A percentile compares a stretch with the other conserved stretches of the same genome.
phyloP scores from a whole-genome alignment of 2,329 filamentous ascomycete genomes.

The Teratosphaeria zuluensis region DNA sequence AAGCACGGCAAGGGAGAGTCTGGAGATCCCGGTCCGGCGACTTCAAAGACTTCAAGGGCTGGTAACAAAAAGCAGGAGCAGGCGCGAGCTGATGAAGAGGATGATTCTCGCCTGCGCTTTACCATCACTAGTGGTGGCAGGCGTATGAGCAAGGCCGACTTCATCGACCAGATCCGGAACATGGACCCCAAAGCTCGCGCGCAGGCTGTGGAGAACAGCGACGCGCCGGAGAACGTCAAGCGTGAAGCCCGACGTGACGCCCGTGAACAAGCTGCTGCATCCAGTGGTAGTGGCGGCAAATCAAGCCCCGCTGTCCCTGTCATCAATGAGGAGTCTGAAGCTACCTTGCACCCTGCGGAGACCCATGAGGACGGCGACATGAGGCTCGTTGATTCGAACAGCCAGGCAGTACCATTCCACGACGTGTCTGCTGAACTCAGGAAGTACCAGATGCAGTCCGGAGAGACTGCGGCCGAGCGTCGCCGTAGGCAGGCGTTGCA shows the following conservation, averaged over 20 bases:
- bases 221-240: slow-evolving; percentile 40
- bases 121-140: slow-evolving; percentile 63
- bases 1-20: slow-evolving; percentile 19
- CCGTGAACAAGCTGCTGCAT: slow-evolving; percentile 18
- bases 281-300: slow-evolving; percentile 4
- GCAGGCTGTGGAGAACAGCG: slow-evolving; percentile 37
- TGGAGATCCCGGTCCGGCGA: slow-evolving; percentile 8
- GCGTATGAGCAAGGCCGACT: slow-evolving; percentile 72
- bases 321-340: slow-evolving; percentile 9
- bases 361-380: slow-evolving; percentile 32
- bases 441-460: slow-evolving; percentile 5
- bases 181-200: slow-evolving; percentile 58
- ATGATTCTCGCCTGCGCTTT: slow-evolving; percentile 65
- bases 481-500: slow-evolving; percentile 31
- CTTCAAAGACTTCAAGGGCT: background rate
- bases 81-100: slow-evolving; percentile 39
- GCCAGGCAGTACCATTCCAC: slow-evolving; percentile 40
- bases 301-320: slow-evolving; percentile 10
- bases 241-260: slow-evolving; percentile 36
- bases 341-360: slow-evolving; percentile 28
- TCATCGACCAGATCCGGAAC: slow-evolving; percentile 63
- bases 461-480: slow-evolving; percentile 32
- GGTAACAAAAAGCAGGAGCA: slow-evolving; percentile 8
- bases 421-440: slow-evolving; percentile 27
- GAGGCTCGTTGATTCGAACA: slow-evolving; percentile 36